A percentile compares a stretch with the other conserved stretches of the same genome.
phyloP scores from a whole-genome alignment of 257 asterid species.

The Nicotiana benthamiana region DNA sequence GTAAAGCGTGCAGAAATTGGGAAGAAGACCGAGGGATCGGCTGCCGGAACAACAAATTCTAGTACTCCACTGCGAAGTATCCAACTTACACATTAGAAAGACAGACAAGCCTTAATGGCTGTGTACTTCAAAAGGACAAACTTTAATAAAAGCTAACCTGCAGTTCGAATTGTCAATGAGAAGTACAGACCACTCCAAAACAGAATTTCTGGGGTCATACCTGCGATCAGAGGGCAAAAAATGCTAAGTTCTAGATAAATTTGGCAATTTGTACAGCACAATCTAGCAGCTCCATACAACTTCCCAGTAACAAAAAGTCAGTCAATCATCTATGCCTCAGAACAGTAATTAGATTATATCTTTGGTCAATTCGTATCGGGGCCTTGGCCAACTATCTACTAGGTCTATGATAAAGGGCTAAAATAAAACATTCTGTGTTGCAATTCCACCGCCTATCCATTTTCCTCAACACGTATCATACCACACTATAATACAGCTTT shows the following conservation, averaged over 20 bases:
- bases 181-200: constrained; percentile 83
- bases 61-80: constrained; percentile 69
- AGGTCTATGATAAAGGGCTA: not conserved
- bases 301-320: not conserved
- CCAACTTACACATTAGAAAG: constrained; percentile 17
- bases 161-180: constrained; percentile 87
- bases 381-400: not conserved
- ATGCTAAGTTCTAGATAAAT: not conserved
- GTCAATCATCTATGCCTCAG: not conserved
- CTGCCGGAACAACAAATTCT: constrained; percentile 84
- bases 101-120: constrained; percentile 5
- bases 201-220: constrained; percentile 71
- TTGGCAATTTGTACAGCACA: not conserved
- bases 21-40: constrained; percentile 64
- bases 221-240: constrained; percentile 29
- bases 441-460: not conserved
- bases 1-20: constrained; percentile 78
- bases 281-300: not conserved
- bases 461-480: not conserved
- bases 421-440: not conserved
- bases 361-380: not conserved
- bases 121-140: constrained; percentile 2
- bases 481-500: not conserved
- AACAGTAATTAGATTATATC: not conserved
- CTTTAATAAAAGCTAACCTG: constrained; percentile 47